These are phyloP conservation scores for Vanderwaltozyma yarrowii DNA, from an alignment of 805 yeast genomes.

Conservation along the genomic window DNA sequence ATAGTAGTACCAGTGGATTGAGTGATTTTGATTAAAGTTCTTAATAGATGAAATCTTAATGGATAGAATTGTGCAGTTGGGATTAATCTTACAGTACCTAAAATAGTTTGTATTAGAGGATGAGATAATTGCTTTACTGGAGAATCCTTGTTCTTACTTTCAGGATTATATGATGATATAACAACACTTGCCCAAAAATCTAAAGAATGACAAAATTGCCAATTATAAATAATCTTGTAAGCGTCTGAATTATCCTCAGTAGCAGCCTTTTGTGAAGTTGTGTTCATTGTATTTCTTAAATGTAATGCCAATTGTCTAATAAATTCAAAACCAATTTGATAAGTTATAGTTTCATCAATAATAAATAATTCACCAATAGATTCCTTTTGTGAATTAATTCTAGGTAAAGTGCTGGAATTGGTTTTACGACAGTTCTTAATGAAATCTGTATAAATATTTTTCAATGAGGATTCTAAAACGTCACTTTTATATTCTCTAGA, in stretches of 20 bases:
- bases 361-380: slow-evolving; percentile 62
- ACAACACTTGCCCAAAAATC: slow-evolving; percentile 95
- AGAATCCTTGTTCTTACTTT: slow-evolving; percentile 42
- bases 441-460: slow-evolving; percentile 64
- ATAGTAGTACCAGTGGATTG: slow-evolving; percentile 82
- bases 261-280: slow-evolving; percentile 46
- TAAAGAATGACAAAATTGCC: slow-evolving; percentile 92
- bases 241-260: slow-evolving; percentile 39
- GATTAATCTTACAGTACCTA: slow-evolving; percentile 80
- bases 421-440: slow-evolving; percentile 74
- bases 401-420: slow-evolving; percentile 68
- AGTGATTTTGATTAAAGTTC: slow-evolving; percentile 71
- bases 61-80: slow-evolving; percentile 95
- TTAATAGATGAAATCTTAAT: slow-evolving; percentile 74
- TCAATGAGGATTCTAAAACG: slow-evolving; percentile 58
- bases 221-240: slow-evolving; percentile 79
- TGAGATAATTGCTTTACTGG: slow-evolving; percentile 76
- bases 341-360: slow-evolving; percentile 61
- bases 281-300: slow-evolving; percentile 67
- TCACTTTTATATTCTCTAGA: slow-evolving; percentile 64
- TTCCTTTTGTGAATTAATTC: slow-evolving; percentile 37
- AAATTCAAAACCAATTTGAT: slow-evolving; percentile 85
- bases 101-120: slow-evolving; percentile 90
- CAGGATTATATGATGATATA: slow-evolving; percentile 56
- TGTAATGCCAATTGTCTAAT: slow-evolving; percentile 91